phyloP scores from a whole-genome alignment of 2,329 filamentous ascomycete species.

The Fusarium fujikuroi region DNA sequence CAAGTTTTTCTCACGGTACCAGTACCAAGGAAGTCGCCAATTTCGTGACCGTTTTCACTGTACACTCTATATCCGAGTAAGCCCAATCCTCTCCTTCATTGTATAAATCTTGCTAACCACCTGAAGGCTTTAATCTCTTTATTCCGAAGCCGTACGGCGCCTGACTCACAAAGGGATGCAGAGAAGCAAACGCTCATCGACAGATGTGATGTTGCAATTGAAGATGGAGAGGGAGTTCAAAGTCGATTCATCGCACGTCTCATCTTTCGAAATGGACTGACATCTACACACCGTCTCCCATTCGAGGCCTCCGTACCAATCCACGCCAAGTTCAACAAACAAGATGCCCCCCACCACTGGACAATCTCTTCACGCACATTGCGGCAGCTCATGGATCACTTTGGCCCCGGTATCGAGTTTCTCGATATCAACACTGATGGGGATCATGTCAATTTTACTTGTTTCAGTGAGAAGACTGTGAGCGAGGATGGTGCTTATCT shows the following conservation, averaged over 20 bases:
- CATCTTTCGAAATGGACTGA: slow-evolving; percentile 78
- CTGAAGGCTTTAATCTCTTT: slow-evolving; percentile 74
- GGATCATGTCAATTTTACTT: slow-evolving; percentile 80
- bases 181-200: slow-evolving; percentile 78
- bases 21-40: slow-evolving; percentile 66
- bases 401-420: slow-evolving; percentile 82
- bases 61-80: slow-evolving; percentile 76
- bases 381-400: slow-evolving; percentile 82
- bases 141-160: slow-evolving; percentile 72
- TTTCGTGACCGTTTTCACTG: slow-evolving; percentile 75
- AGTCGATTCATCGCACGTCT: slow-evolving; percentile 81
- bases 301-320: slow-evolving; percentile 80
- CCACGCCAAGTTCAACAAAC: slow-evolving; percentile 78
- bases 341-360: slow-evolving; percentile 76
- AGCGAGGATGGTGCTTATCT: slow-evolving; percentile 62
- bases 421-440: slow-evolving; percentile 81
- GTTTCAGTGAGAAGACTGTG: slow-evolving; percentile 82
- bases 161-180: slow-evolving; percentile 65
- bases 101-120: not conserved
- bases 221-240: slow-evolving; percentile 75
- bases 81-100: slow-evolving; percentile 7
- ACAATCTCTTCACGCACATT: slow-evolving; percentile 76
- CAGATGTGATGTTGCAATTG: slow-evolving; percentile 77
- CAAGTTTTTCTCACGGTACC: slow-evolving; percentile 79
- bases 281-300: slow-evolving; percentile 79